Evolutionary conservation across 768 basidiomycete species (phyloP).

Genomic region (Boletus tylopilopsis): DNA sequence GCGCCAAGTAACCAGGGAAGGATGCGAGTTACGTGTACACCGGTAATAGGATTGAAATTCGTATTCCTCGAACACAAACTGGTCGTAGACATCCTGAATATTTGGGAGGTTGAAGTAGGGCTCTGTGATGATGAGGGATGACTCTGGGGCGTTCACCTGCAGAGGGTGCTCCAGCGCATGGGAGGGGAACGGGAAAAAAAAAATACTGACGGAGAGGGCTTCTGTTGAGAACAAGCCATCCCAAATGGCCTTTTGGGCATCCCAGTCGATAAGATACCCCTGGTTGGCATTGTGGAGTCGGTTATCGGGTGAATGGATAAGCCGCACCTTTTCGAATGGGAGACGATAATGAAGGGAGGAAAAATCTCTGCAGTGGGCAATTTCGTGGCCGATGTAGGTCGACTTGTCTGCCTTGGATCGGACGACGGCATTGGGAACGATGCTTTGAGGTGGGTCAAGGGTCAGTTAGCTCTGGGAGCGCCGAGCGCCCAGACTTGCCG

Average conservation of each 20-base stretch:
- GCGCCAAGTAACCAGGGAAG: constrained; percentile 18
- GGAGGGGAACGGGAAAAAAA: background rate
- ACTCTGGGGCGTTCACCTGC: constrained; percentile 69
- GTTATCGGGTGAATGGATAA: background rate
- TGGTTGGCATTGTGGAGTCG: constrained; percentile 35
- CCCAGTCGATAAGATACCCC: constrained; percentile 96
- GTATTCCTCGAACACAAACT: constrained; percentile 96
- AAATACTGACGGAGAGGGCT: constrained; percentile 53
- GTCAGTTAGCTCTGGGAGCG: background rate
- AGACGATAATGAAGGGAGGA: constrained; percentile 78
- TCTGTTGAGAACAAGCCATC: constrained; percentile 81
- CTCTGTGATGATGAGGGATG: constrained; percentile 84
- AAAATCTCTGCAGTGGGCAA: constrained; percentile 72
- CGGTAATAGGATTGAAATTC: constrained; percentile 83
- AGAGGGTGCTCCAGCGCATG: constrained; percentile 8
- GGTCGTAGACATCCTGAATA: constrained; percentile 89
- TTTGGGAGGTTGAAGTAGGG: constrained; percentile 93
- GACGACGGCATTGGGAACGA: constrained; percentile 78
- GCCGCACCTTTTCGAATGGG: constrained; percentile 79
- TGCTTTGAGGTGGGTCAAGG: constrained; percentile 35
- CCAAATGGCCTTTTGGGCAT: constrained; percentile 92
- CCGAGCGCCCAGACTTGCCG: constrained; percentile 18
- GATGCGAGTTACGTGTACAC: constrained; percentile 63
- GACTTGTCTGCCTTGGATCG: constrained; percentile 80
- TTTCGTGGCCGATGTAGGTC: constrained; percentile 84